Conservation (phyloP, 345 rosid species). For the Orychophragmus violaceus region DNA sequence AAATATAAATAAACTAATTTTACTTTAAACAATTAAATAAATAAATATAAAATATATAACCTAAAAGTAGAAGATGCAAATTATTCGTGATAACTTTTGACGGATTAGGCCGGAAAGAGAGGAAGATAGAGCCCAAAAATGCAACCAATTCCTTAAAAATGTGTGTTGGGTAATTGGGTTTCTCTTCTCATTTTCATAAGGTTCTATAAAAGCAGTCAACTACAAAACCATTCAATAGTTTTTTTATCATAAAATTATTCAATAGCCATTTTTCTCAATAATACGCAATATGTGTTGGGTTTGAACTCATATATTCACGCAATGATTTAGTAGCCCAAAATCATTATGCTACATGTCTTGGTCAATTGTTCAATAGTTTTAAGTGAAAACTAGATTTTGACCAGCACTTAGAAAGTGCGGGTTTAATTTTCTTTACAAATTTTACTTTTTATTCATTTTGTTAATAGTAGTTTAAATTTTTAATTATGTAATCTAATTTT, state of each 20-base stretch:
- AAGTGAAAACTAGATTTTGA: no score
- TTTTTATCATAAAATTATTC: neutral
- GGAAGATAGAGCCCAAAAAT: neutral
- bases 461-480: no score
- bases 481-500: no score
- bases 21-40: neutral
- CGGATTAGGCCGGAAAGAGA: neutral
- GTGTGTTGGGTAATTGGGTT: neutral
- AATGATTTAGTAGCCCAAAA: neutral
- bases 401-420: no score
- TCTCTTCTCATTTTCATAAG: neutral
- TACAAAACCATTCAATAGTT: neutral
- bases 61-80: neutral
- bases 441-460: no score
- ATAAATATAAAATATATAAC: neutral
- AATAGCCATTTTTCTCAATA: neutral
- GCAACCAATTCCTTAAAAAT: neutral
- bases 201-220: neutral
- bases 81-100: neutral
- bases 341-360: neutral
- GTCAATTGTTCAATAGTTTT: neutral
- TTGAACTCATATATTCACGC: neutral
- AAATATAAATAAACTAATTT: no score
- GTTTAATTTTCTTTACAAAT: no score
- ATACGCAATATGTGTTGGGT: neutral